Conservation (phyloP, 495 filamentous ascomycete species). For the Alectoria sarmentosa region DNA sequence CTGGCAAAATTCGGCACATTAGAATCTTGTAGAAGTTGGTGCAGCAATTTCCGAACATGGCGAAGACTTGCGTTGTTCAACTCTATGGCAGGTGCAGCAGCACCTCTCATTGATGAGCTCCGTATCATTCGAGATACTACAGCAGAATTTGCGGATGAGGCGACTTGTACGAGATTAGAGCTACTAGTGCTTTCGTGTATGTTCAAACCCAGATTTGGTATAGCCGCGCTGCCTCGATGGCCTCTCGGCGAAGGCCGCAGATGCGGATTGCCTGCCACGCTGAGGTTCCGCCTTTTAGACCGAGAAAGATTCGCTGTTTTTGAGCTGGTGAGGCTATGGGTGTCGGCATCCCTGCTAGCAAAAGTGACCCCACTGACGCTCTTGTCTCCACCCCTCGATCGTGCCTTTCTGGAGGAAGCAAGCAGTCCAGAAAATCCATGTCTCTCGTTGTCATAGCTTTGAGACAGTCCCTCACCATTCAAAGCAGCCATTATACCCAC, state of each 20-base stretch:
- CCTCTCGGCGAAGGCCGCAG: constrained; percentile 60
- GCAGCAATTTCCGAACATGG: constrained; percentile 78
- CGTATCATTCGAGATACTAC: constrained; percentile 58
- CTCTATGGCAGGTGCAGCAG: constrained; percentile 64
- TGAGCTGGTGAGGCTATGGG: constrained; percentile 51
- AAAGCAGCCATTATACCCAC: constrained; percentile 78
- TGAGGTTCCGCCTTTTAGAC: constrained; percentile 65
- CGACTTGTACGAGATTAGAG: constrained; percentile 21
- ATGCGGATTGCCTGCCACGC: constrained; percentile 63
- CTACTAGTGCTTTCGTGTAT: constrained; percentile 23
- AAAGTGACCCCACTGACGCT: constrained; percentile 55
- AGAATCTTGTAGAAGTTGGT: constrained; percentile 72
- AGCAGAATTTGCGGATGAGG: constrained; percentile 35
- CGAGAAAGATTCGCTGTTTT: constrained; percentile 47
- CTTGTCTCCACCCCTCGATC: constrained; percentile 66
- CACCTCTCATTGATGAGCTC: constrained; percentile 79
- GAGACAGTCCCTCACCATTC: constrained; percentile 41
- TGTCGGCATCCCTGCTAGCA: constrained; percentile 54
- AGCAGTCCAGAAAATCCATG: constrained; percentile 48
- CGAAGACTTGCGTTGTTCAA: constrained; percentile 79
- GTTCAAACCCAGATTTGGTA: constrained; percentile 12
- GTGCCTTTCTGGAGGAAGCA: constrained; percentile 62
- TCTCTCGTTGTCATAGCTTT: constrained; percentile 49
- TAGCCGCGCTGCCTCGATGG: constrained; percentile 35
- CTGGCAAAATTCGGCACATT: constrained; percentile 60